These are phyloP conservation scores for Hevea brasiliensis DNA, from an alignment of 345 rosid species.

Conservation along the genomic window DNA sequence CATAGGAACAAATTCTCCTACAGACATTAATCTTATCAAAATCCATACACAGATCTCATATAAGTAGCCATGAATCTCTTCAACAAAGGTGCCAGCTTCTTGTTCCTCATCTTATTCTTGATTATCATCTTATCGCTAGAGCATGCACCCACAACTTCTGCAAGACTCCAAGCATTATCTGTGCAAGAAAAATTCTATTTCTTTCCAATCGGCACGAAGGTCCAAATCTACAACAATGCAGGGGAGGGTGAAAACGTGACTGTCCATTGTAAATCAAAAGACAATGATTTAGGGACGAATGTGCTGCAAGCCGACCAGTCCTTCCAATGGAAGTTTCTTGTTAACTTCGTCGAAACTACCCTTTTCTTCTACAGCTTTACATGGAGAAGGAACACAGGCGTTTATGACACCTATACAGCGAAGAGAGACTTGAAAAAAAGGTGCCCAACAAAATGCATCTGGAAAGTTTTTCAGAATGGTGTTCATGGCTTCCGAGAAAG, in stretches of 20 bases:
- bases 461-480: background rate
- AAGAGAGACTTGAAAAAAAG: background rate
- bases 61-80: too few relatives aligned
- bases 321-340: background rate
- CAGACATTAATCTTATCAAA: too few relatives aligned
- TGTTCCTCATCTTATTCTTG: too few relatives aligned
- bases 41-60: too few relatives aligned
- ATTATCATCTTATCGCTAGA: too few relatives aligned
- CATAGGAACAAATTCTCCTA: too few relatives aligned
- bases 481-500: background rate
- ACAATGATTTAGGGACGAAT: conserved; percentile 6
- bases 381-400: background rate
- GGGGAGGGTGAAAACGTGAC: background rate
- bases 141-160: too few relatives aligned
- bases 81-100: too few relatives aligned
- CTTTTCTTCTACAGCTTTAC: conserved; percentile 7
- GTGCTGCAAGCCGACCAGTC: background rate
- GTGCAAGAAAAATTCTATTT: too few relatives aligned
- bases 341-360: background rate
- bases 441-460: background rate
- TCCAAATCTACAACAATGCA: background rate
- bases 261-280: conserved; percentile 10
- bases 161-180: too few relatives aligned
- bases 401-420: background rate
- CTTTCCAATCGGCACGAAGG: background rate